phyloP scores from a whole-genome alignment of 2,329 filamentous ascomycete genomes.

The Colletotrichum spaethianum region DNA sequence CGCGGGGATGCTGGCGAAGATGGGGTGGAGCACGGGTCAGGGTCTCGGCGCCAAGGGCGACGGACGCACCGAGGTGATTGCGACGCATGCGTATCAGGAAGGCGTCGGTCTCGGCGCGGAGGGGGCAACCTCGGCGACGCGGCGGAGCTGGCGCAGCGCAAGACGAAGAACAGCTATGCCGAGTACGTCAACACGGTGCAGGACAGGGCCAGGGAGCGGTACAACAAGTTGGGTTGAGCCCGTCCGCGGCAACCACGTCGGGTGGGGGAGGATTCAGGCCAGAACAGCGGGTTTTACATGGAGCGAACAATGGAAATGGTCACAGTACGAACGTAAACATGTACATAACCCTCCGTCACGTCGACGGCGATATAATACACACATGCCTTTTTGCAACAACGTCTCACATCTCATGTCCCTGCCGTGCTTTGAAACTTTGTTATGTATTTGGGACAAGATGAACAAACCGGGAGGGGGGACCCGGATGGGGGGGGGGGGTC shows the following conservation, averaged over 20 bases:
- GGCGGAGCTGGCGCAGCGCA: slow-evolving; percentile 71
- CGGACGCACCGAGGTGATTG: slow-evolving; percentile 75
- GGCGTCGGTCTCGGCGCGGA: slow-evolving; percentile 80
- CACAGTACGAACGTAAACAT: neutral
- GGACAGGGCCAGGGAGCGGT: slow-evolving; percentile 77
- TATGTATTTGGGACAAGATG: neutral
- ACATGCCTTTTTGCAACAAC: neutral
- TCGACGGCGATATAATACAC: no score
- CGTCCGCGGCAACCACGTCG: neutral
- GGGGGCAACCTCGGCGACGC: slow-evolving; percentile 80
- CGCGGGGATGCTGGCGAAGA: slow-evolving; percentile 78
- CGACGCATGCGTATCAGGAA: slow-evolving; percentile 75
- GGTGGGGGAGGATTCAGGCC: neutral
- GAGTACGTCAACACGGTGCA: slow-evolving; percentile 76
- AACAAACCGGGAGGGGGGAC: neutral
- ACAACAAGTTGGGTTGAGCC: slow-evolving; percentile 64
- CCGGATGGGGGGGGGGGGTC: neutral
- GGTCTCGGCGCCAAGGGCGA: slow-evolving; percentile 75
- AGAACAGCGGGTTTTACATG: neutral
- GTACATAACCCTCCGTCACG: neutral
- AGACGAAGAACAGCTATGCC: slow-evolving; percentile 71
- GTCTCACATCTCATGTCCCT: neutral
- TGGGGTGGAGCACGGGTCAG: slow-evolving; percentile 78
- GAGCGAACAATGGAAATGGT: neutral
- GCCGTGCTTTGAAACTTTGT: neutral